phyloP scores from a whole-genome alignment of 164 flowering plant genomes.

The Liquidambar formosana region DNA sequence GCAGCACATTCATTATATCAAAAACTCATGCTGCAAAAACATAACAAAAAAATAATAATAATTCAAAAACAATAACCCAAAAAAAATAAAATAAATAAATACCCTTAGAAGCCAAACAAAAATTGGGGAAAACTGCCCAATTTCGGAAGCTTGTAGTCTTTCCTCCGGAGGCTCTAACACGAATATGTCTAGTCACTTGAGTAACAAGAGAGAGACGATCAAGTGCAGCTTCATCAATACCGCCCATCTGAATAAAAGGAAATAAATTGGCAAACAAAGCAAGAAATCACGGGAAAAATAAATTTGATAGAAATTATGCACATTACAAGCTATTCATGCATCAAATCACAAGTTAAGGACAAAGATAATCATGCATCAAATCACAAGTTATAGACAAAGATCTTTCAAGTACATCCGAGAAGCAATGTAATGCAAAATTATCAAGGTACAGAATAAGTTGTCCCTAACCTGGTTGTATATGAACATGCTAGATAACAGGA shows the following conservation, averaged over 20 bases:
- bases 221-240: slow-evolving; percentile 96
- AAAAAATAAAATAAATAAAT: slow-evolving; percentile 6
- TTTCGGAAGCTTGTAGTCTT: slow-evolving; percentile 77
- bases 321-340: not conserved
- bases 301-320: not conserved
- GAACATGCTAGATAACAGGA: slow-evolving; percentile 96
- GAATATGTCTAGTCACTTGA: slow-evolving; percentile 98
- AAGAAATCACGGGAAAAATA: not conserved
- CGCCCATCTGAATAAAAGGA: slow-evolving; percentile 75
- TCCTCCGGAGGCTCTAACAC: slow-evolving; percentile 95
- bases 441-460: slow-evolving; percentile 1
- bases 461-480: slow-evolving; percentile 87
- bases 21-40: not conserved
- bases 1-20: slow-evolving; percentile 4
- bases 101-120: slow-evolving; percentile 99
- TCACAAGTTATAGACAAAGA: too few relatives aligned
- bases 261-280: slow-evolving; percentile 1
- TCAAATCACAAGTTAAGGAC: too few relatives aligned
- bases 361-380: too few relatives aligned
- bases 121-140: slow-evolving; percentile 96
- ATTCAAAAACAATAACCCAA: not conserved
- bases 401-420: not conserved
- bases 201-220: slow-evolving; percentile 99
- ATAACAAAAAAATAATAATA: not conserved
- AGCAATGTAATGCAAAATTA: not conserved